phyloP scores from a whole-genome alignment of 2,329 filamentous ascomycete species.

The Cadophora luteo-olivacea region DNA sequence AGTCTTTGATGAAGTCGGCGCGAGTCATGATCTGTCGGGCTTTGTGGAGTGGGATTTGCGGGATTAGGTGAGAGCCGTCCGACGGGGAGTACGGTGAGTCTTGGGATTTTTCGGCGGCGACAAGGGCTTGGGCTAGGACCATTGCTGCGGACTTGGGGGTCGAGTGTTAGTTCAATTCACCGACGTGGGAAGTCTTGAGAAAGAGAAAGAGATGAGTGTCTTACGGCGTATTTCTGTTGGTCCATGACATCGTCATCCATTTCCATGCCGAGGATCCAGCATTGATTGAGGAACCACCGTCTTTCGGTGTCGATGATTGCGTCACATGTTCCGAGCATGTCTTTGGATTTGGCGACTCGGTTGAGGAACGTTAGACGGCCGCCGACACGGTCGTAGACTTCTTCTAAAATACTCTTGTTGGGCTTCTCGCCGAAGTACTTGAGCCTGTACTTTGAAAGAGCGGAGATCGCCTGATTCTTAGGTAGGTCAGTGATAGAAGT shows the following conservation, averaged over 20 bases:
- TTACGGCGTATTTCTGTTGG: constrained; percentile 91
- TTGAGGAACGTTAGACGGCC: constrained; percentile 89
- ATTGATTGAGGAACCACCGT: constrained; percentile 81
- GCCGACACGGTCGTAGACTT: constrained; percentile 86
- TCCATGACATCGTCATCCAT: constrained; percentile 99
- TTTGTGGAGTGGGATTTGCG: constrained; percentile 80
- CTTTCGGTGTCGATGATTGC: constrained; percentile 74
- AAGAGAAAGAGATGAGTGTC: constrained; percentile 44
- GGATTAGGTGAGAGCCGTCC: constrained; percentile 58
- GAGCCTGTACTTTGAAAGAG: constrained; percentile 79
- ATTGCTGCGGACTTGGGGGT: constrained; percentile 78
- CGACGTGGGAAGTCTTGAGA: background rate
- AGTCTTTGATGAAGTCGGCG: constrained; percentile 89
- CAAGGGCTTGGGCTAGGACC: constrained; percentile 88
- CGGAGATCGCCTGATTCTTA: constrained; percentile 77
- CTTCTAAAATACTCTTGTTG: constrained; percentile 63
- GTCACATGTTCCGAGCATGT: constrained; percentile 83
- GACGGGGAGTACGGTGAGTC: constrained; percentile 43
- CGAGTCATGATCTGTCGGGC: constrained; percentile 94
- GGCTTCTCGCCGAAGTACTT: constrained; percentile 75
- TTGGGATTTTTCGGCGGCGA: constrained; percentile 72
- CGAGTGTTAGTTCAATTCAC: too few species aligned
- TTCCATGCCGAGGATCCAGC: constrained; percentile 75
- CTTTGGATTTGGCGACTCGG: constrained; percentile 81
- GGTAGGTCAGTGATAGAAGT: constrained; percentile 84